Base-by-base conservation (phyloP, 805 yeast genomes). In the Pichia scutulata region DNA sequence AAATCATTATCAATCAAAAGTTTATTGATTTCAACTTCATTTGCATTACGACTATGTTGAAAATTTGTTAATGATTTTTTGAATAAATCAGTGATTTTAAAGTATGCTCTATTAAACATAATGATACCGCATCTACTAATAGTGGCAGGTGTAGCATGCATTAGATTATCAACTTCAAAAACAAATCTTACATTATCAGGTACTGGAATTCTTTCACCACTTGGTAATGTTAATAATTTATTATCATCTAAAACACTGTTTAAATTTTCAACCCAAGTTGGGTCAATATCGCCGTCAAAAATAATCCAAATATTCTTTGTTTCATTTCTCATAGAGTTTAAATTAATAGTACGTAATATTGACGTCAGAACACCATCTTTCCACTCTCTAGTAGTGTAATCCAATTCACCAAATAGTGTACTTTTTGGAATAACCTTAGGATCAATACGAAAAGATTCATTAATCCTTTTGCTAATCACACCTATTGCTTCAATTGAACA, bases 231-330 rank as follows among this genome's bases (percentile, higher is more conserved):
- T 41, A 92, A 66, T 1, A 85, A 56, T 55, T 78, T 81, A 66
- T 89, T 92, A 57, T 92, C 98, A 66, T 92, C 98, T 18, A 92
- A 71, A 10, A 89, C 93, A 69, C 95, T 85, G 68, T 92, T 92
- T 55, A 92, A 70, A 50, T 85, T 84, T 59, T 92, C 98, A 1
- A 88, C 88, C 95, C 97, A 92, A 39, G 80, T 82, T 0, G 98
- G 97, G 61, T 92, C 97, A 36, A 92, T 78, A 58, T 89, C 96
- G 39, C 97, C 95, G 66, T 92, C 97, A 61, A 92, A 86, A 0
- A 90, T 75, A 52, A 92, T 75, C 93, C 96, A 89, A 16, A 81
- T 73, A 3, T 73, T 64, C 52, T 76, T 80, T 2, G 68, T 55
- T 9, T 62, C 57, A 53, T 85, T 90, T 1, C 88, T 89, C 42